A percentile compares a stretch with the other conserved stretches of the same genome.
Conservation (phyloP, 768 basidiomycete genomes). For the Termitomyces sp. region DNA sequence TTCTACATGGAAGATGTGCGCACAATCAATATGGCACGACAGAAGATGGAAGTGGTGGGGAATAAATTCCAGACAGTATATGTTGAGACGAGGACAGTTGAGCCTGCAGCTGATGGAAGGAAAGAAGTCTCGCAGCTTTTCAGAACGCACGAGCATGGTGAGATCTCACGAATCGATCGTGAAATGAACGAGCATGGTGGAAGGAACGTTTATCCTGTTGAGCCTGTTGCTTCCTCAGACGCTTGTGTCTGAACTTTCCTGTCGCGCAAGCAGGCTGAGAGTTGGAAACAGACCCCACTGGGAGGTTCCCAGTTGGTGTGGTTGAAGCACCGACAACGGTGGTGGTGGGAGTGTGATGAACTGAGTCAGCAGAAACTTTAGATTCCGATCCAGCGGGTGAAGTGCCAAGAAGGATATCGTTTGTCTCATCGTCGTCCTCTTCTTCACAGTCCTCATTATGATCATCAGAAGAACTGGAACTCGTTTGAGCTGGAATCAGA, state of each 20-base stretch:
- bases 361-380: background rate
- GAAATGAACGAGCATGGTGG: conserved; percentile 13
- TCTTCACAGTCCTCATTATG: background rate
- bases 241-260: conserved; percentile 19
- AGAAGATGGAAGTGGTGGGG: background rate
- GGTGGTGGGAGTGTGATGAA: background rate
- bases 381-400: background rate
- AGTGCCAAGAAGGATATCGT: background rate
- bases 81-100: background rate
- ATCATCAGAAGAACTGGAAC: background rate
- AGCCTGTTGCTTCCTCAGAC: conserved; percentile 10
- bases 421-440: background rate
- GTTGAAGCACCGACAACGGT: background rate
- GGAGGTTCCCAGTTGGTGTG: conserved; percentile 1
- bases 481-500: background rate
- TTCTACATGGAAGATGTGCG: conserved; percentile 6
- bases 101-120: background rate
- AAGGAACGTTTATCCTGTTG: conserved; percentile 11
- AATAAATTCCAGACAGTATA: background rate
- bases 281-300: background rate
- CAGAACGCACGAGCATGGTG: conserved; percentile 13
- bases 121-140: background rate
- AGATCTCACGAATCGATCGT: conserved; percentile 13
- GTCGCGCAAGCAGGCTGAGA: conserved; percentile 9
- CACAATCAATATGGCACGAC: conserved; percentile 12